Evolutionary conservation across 805 yeast genomes (phyloP), one percentile per base, ranked within the genome.

Genomic region (Candida ascalaphidarum): DNA sequence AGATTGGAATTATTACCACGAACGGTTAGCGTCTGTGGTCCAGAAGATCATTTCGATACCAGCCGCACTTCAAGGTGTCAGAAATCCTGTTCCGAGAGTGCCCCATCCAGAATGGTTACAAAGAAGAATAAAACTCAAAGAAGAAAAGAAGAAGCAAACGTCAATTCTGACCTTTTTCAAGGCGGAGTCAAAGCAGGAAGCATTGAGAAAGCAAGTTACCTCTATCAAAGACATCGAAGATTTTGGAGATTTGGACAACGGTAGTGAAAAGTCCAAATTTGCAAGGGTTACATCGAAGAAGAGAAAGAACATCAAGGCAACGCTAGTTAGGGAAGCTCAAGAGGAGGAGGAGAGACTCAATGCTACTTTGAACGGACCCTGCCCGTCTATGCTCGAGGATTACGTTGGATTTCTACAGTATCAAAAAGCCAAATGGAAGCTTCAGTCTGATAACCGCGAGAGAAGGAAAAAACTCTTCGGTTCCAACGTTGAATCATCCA

Each of bases 41-140:
- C 96, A 88, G 51, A 92, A 94, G 55, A 85, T 92, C 43, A 83
- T 92, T 41, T 81, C 96, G 0, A 89, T 92, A 40, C 99, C 99
- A 2, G 99, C 99, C 4, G 97, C 96, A 5, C 62, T 89, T 30
- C 98, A 92, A 58, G 74, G 75, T 29, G 73, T 89, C 11, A 56
- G 64, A 10, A 94, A 92, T 45, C 99, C 99, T 0, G 96, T 94
- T 24, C 96, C 96, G 4, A 65, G 96, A 41, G 89, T 94, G 5
- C 72, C 73, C 4, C 96, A 89, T 46, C 99, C 99, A 0, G 92
- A 80, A 17, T 92, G 99, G 99, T 62, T 92, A 31, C 70, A 67
- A 34, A 77, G 68, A 40, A 71, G 69, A 34, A 74, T 89, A 30
- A 65, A 68, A 2, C 58, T 57, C 5, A 71, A 64, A 31, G 74